Evolutionary conservation across 2,329 filamentous ascomycete species (phyloP), one percentile per base, ranked within the genome.

Genomic region (Microdochium nivale): DNA sequence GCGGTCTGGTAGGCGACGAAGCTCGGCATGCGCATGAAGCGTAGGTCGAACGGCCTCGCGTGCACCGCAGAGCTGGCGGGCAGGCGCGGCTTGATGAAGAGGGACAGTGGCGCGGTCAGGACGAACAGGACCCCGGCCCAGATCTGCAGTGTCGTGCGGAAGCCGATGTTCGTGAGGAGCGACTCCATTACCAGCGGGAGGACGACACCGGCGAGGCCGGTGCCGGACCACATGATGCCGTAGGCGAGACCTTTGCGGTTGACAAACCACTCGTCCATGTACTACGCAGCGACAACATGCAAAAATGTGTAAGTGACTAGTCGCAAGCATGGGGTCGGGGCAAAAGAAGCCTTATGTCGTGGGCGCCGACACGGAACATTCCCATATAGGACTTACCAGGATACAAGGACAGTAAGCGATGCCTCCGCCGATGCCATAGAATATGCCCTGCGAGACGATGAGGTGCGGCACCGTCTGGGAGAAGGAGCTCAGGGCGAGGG

Each of bases 211-310:
- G 72, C 74, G 7, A 78, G 60, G 0, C 77, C 75, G 0, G 76
- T 77, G 2, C 76, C 73, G 11, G 74, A 76, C 75, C 78, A 83
- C 74, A 86, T 80, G 49, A 83, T 74, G n/a, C 83, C 83, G 58
- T 80, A 81, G 1, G 81, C 81, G 32, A 84, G 65, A 1, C 80
- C 80, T 49, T 80, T 80, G 44, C 74, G 73, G 43, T 67, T 70
- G 23, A 79, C 70, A 60, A 84, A 85, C 79, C 80, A 85, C 61
- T 84, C 77, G 54, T 84, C 77, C 56, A 84, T 68, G 64, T 81
- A 83, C 32, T 63, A 53, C 47, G 30, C 13, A 5, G 5, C 49
- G 48, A 23, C 30, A 25, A n/a, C n/a, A n/a, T n/a, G n/a, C n/a
- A n/a, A n/a, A n/a, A n/a, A n/a, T n/a, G n/a, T n/a, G n/a, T n/a